Evolutionary conservation across 306 rosid genomes (phyloP).

Genomic region (Dryas drummondii): DNA sequence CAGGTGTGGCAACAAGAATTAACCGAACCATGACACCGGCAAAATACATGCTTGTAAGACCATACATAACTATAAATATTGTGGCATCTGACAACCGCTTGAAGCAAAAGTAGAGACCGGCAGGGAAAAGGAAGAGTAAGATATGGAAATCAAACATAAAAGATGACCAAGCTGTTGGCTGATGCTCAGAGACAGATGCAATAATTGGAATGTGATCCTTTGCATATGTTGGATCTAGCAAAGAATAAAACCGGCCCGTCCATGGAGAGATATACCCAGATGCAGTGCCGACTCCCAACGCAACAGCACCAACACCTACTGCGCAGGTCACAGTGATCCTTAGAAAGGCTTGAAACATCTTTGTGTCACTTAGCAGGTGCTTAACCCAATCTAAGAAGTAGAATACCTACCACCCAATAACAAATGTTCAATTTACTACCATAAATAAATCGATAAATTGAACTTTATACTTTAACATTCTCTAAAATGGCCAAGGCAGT

Average conservation of each 20-base stretch:
- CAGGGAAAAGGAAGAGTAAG: conserved; percentile 91
- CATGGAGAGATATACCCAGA: conserved; percentile 99
- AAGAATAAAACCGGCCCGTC: conserved; percentile 96
- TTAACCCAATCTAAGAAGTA: conserved; percentile 95
- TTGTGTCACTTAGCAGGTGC: conserved; percentile 71
- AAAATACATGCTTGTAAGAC: conserved; percentile 98
- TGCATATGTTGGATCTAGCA: conserved; percentile 97
- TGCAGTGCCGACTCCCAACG: conserved; percentile 90
- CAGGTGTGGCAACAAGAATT: conserved; percentile 98
- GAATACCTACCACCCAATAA: conserved; percentile 56
- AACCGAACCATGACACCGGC: conserved; percentile 99
- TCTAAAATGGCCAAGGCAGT: background rate
- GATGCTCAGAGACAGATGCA: conserved; percentile 99
- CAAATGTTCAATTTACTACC: conserved; percentile 25
- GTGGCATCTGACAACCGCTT: conserved; percentile 98
- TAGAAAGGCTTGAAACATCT: conserved; percentile 82
- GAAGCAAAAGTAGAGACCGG: conserved; percentile 99
- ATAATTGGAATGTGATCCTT: conserved; percentile 97
- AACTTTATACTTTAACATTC: background rate
- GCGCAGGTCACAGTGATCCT: conserved; percentile 91
- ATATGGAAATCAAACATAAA: conserved; percentile 99
- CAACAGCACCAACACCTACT: conserved; percentile 71
- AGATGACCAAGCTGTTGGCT: conserved; percentile 99
- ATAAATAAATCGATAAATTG: background rate
- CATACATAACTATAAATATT: conserved; percentile 92